phyloP scores from a whole-genome alignment of 495 filamentous ascomycete species.

The Penicillium flavigenum region DNA sequence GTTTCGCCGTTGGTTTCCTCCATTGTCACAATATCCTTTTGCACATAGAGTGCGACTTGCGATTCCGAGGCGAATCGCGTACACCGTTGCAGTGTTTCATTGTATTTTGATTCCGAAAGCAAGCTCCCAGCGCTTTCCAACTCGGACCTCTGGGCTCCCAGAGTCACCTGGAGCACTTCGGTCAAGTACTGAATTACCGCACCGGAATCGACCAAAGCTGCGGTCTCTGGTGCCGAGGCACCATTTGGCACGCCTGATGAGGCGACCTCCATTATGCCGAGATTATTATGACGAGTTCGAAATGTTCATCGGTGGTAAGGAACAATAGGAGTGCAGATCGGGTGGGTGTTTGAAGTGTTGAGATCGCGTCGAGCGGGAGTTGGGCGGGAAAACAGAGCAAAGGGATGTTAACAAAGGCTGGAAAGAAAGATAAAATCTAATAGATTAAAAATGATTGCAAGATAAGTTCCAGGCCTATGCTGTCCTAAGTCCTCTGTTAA shows the following conservation, averaged over 20 bases:
- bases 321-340: conserved; percentile 19
- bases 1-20: conserved; percentile 51
- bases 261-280: conserved; percentile 51
- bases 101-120: conserved; percentile 65
- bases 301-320: conserved; percentile 34
- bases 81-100: conserved; percentile 83
- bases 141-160: conserved; percentile 80
- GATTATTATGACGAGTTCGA: conserved; percentile 25
- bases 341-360: conserved; percentile 21
- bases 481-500: conserved; percentile 13
- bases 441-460: conserved; percentile 22
- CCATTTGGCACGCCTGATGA: conserved; percentile 49
- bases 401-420: conserved; percentile 1
- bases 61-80: conserved; percentile 84
- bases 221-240: conserved; percentile 39
- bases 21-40: conserved; percentile 70
- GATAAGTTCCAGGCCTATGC: conserved; percentile 11
- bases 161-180: conserved; percentile 74
- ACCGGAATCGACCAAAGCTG: conserved; percentile 54
- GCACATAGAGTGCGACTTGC: conserved; percentile 83
- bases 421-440: conserved; percentile 13
- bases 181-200: conserved; percentile 75
- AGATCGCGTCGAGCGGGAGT: conserved; percentile 22
- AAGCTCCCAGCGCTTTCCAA: conserved; percentile 78
- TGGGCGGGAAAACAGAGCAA: conserved; percentile 7